Evolutionary conservation across 352 stramenopile species (phyloP).

Genomic region (Pythium aphanidermatum): DNA sequence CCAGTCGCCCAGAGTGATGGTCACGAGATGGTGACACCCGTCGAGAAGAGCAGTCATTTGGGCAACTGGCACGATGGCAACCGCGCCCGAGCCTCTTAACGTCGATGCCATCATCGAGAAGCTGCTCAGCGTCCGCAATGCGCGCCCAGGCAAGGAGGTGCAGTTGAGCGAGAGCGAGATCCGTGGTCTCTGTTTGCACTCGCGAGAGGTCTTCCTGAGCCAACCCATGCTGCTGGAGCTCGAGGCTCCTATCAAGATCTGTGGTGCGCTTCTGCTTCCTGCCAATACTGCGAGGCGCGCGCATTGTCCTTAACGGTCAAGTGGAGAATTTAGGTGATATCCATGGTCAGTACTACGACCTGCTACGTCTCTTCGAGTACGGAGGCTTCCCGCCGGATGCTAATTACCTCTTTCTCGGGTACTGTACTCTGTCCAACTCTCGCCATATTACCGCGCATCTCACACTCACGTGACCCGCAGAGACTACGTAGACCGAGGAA

Average conservation of each 20-base stretch:
- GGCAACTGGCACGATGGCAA: not conserved
- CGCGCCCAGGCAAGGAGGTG: conserved; percentile 83
- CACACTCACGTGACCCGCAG: conserved; percentile 13
- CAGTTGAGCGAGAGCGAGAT: conserved; percentile 96
- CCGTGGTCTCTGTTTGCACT: conserved; percentile 95
- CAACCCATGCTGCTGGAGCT: conserved; percentile 99
- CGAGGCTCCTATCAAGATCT: conserved; percentile 98
- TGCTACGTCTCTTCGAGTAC: conserved; percentile 92
- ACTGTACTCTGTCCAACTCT: not conserved
- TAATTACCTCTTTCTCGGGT: conserved; percentile 47
- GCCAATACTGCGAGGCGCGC: not conserved
- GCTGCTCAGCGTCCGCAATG: conserved; percentile 35
- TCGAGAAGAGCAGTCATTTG: not conserved
- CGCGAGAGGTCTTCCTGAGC: conserved; percentile 96
- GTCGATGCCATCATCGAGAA: conserved; percentile 24
- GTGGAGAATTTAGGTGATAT: conserved; percentile 76
- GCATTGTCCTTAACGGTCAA: not conserved
- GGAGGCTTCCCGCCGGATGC: conserved; percentile 69
- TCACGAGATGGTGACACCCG: too few species aligned
- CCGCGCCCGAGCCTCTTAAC: conserved; percentile 11
- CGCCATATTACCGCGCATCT: not conserved
- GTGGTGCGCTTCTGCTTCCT: conserved; percentile 57
- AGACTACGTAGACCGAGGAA: conserved; percentile 87
- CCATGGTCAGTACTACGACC: conserved; percentile 95
- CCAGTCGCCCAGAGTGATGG: too few species aligned